phyloP scores from a whole-genome alignment of 352 stramenopile species.

The Phytophthora brassicae region DNA sequence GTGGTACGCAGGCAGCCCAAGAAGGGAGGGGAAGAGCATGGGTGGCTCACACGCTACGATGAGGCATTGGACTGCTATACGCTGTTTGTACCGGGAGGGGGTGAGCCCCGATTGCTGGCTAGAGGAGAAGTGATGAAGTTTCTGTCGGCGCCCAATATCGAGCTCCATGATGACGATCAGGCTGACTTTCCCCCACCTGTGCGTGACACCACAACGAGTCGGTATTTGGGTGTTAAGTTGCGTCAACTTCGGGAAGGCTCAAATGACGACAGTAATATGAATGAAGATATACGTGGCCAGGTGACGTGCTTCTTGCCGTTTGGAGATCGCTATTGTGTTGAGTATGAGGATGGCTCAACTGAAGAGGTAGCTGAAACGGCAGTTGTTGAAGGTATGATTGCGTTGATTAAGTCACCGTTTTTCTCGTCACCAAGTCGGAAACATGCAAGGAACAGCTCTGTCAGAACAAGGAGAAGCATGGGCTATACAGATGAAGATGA shows the following conservation, averaged over 20 bases:
- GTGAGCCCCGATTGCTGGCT: conserved; percentile 34
- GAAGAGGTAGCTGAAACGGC: conserved; percentile 55
- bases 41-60: conserved; percentile 77
- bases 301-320: conserved; percentile 69
- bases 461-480: conserved; percentile 15
- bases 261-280: neutral
- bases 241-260: conserved; percentile 11
- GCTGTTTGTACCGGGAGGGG: conserved; percentile 54
- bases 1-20: conserved; percentile 40
- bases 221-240: conserved; percentile 56
- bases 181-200: conserved; percentile 52
- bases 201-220: conserved; percentile 46
- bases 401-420: conserved; percentile 37
- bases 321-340: conserved; percentile 52
- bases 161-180: conserved; percentile 48
- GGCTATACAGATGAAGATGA: conserved; percentile 17
- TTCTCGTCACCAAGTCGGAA: conserved; percentile 24
- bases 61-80: conserved; percentile 61
- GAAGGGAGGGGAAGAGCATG: conserved; percentile 38
- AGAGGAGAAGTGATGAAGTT: conserved; percentile 69
- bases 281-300: conserved; percentile 32
- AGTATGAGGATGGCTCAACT: conserved; percentile 49
- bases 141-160: conserved; percentile 51
- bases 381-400: conserved; percentile 67
- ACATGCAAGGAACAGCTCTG: conserved; percentile 7